Evolutionary conservation across 768 basidiomycete species (phyloP).

Genomic region (Filobasidium floriforme): DNA sequence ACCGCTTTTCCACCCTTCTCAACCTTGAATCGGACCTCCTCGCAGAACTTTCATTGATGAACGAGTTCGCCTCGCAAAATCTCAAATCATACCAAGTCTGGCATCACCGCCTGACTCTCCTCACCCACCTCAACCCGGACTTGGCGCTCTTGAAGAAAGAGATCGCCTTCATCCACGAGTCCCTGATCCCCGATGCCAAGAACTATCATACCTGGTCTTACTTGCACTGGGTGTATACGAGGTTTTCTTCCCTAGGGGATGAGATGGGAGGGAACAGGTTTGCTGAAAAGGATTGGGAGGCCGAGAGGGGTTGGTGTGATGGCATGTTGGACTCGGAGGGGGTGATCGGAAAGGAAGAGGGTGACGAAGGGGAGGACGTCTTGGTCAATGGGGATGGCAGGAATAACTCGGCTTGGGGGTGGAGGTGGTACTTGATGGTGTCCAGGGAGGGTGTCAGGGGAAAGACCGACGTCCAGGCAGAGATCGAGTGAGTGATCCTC

Average conservation of each 20-base stretch:
- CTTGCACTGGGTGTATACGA: conserved; percentile 84
- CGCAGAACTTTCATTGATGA: conserved; percentile 75
- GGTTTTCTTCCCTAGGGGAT: conserved; percentile 50
- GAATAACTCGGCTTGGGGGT: conserved; percentile 97
- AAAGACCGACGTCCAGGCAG: conserved; percentile 56
- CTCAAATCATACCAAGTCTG: conserved; percentile 98
- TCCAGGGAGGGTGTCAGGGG: conserved; percentile 52
- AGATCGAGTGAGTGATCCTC: conserved; percentile 56
- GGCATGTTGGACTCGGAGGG: conserved; percentile 28
- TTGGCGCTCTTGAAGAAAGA: conserved; percentile 49
- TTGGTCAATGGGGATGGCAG: conserved; percentile 70
- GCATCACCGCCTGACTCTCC: conserved; percentile 52
- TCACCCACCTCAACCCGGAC: conserved; percentile 42
- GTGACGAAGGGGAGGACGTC: conserved; percentile 17
- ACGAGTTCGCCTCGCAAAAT: conserved; percentile 70
- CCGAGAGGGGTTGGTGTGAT: conserved; percentile 42
- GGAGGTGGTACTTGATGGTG: conserved; percentile 71
- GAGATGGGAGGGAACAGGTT: conserved; percentile 16
- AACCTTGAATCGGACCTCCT: conserved; percentile 60
- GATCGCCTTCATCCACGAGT: conserved; percentile 67
- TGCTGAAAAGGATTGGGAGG: conserved; percentile 30
- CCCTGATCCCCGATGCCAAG: conserved; percentile 72
- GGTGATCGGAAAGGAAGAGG: conserved; percentile 9
- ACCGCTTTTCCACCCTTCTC: conserved; percentile 78
- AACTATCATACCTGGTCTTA: conserved; percentile 99